phyloP scores from a whole-genome alignment of 805 yeast genomes.

The Maudiozyma serrabonitensis region DNA sequence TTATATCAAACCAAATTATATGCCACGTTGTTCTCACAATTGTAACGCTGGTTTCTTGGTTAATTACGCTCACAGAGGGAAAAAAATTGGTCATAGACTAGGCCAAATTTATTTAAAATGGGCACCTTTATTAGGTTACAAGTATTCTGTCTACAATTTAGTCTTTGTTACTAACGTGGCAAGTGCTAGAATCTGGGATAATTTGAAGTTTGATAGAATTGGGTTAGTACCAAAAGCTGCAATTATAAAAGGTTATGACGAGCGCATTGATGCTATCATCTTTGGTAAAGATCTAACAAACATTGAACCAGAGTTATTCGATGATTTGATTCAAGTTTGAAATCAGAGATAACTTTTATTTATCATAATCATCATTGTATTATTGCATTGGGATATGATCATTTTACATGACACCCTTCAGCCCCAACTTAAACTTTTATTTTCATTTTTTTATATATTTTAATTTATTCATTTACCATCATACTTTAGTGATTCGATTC shows the following conservation, averaged over 20 bases:
- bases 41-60: constrained; percentile 87
- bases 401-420: background rate
- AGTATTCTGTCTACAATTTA: constrained; percentile 75
- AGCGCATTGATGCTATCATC: constrained; percentile 66
- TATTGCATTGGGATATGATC: background rate
- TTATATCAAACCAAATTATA: constrained; percentile 78
- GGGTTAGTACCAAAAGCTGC: constrained; percentile 74
- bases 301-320: constrained; percentile 19
- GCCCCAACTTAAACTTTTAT: too few species aligned
- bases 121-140: constrained; percentile 75
- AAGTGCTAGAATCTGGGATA: constrained; percentile 72
- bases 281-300: constrained; percentile 54
- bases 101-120: constrained; percentile 57
- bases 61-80: constrained; percentile 47
- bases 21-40: constrained; percentile 75
- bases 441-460: background rate
- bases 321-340: constrained; percentile 9
- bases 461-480: background rate
- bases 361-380: background rate
- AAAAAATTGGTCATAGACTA: constrained; percentile 58
- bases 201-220: constrained; percentile 67
- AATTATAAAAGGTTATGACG: constrained; percentile 49
- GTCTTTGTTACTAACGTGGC: constrained; percentile 78
- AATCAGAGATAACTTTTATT: background rate
- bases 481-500: constrained; percentile 1